Conservation (phyloP, 1,284 basidiomycete species). For the Heterobasidion irregulare region DNA sequence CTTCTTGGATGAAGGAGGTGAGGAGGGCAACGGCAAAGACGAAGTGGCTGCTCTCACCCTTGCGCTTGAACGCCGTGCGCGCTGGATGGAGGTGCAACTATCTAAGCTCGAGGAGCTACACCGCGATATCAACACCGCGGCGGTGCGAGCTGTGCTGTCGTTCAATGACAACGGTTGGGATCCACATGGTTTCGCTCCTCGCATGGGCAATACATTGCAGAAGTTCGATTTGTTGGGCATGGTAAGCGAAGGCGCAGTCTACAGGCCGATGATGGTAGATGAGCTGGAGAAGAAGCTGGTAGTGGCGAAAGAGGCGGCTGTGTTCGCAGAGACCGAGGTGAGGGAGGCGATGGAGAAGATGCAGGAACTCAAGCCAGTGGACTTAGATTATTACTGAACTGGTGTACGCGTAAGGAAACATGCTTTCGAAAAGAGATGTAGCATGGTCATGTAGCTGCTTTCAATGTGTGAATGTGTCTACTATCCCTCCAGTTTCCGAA, state of each 20-base stretch:
- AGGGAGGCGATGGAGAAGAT: slow-evolving; percentile 64
- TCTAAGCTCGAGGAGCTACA: slow-evolving; percentile 80
- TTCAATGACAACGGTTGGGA: slow-evolving; percentile 86
- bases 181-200: slow-evolving; percentile 52
- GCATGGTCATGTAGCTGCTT: no score
- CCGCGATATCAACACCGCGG: slow-evolving; percentile 78
- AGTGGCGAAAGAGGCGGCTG: slow-evolving; percentile 60
- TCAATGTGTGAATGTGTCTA: no score
- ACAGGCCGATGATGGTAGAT: slow-evolving; percentile 51
- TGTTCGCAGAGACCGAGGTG: slow-evolving; percentile 65
- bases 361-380: slow-evolving; percentile 43
- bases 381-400: slow-evolving; percentile 21
- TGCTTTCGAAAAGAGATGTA: no score
- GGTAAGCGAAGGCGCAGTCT: slow-evolving; percentile 32
- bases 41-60: slow-evolving; percentile 75
- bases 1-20: slow-evolving; percentile 65
- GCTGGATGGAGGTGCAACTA: slow-evolving; percentile 85
- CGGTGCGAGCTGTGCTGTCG: slow-evolving; percentile 69
- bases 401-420: not conserved
- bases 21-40: slow-evolving; percentile 53
- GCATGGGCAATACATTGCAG: slow-evolving; percentile 52
- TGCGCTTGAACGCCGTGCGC: slow-evolving; percentile 73
- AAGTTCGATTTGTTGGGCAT: slow-evolving; percentile 62
- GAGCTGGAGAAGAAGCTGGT: slow-evolving; percentile 67
- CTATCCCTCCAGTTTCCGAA: no score